phyloP scores from a whole-genome alignment of 495 filamentous ascomycete genomes.

The Hamigera avellanea region DNA sequence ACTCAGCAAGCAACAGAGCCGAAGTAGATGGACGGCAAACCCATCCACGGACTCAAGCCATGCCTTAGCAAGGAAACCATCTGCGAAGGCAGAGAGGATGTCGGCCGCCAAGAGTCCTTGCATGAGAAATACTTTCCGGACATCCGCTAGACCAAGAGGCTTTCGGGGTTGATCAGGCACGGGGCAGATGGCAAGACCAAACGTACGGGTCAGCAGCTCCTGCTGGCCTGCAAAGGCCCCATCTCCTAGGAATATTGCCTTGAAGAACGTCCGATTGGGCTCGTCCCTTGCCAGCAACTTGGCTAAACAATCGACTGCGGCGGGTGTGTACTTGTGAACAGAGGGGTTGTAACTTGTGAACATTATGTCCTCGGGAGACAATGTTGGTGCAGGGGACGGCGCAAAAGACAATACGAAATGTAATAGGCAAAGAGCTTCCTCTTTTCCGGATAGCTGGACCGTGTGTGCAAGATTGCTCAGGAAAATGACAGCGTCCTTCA shows the following conservation, averaged over 20 bases:
- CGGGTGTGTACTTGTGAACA: slow-evolving; percentile 77
- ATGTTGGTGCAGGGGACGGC: slow-evolving; percentile 49
- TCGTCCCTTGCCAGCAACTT: slow-evolving; percentile 91
- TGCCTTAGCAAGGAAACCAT: slow-evolving; percentile 55
- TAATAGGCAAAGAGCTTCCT: slow-evolving; percentile 77
- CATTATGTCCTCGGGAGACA: slow-evolving; percentile 45
- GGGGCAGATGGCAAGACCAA: slow-evolving; percentile 76
- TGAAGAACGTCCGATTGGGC: slow-evolving; percentile 76
- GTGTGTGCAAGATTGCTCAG: slow-evolving; percentile 76
- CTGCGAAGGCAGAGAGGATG: slow-evolving; percentile 65
- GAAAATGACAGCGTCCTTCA: slow-evolving; percentile 87
- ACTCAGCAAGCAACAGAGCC: slow-evolving; percentile 58
- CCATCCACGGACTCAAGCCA: slow-evolving; percentile 84
- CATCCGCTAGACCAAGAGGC: slow-evolving; percentile 55
- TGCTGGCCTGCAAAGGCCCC: slow-evolving; percentile 37
- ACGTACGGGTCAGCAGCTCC: slow-evolving; percentile 79
- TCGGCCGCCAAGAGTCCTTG: slow-evolving; percentile 89
- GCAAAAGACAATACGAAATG: slow-evolving; percentile 88
- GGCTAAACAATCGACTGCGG: slow-evolving; percentile 79
- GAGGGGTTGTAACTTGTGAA: slow-evolving; percentile 73
- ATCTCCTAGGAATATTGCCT: slow-evolving; percentile 67
- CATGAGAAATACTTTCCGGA: slow-evolving; percentile 74
- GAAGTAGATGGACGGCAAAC: slow-evolving; percentile 68
- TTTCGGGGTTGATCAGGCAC: slow-evolving; percentile 54
- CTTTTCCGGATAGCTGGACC: slow-evolving; percentile 73